Conservation (phyloP, 805 yeast genomes). For the Lipomyces yamanashiensis region DNA sequence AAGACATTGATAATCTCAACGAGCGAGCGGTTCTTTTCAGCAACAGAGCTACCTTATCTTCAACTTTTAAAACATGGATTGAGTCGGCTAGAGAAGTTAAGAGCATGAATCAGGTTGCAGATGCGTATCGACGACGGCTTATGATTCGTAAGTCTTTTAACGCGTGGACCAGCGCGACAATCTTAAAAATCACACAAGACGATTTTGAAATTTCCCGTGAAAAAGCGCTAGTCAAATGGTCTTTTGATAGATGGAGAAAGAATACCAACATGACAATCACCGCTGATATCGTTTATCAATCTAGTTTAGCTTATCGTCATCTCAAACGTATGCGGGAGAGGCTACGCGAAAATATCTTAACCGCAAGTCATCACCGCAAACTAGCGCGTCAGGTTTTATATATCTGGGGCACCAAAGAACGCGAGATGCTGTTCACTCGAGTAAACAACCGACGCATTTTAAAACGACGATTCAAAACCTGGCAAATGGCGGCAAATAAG, state of each 20-base stretch:
- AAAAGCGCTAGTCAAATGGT: neutral
- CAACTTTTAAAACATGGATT: conserved; percentile 9
- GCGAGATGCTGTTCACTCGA: conserved; percentile 15
- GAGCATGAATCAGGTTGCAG: conserved; percentile 15
- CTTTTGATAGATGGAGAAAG: conserved; percentile 13
- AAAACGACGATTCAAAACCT: neutral
- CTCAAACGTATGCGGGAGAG: conserved; percentile 21
- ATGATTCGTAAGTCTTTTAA: conserved; percentile 18
- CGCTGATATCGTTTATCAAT: conserved; percentile 22
- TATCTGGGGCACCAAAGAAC: conserved; percentile 28
- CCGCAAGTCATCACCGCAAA: neutral
- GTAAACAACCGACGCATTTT: conserved; percentile 12
- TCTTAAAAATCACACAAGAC: neutral
- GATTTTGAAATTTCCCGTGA: conserved; percentile 1
- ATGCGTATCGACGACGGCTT: conserved; percentile 18
- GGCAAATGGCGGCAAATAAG: conserved; percentile 12
- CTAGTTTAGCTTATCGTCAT: neutral
- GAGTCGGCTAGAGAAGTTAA: neutral
- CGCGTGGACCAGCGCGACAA: conserved; percentile 11
- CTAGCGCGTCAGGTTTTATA: conserved; percentile 5
- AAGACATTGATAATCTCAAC: conserved; percentile 4
- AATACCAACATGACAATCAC: conserved; percentile 1
- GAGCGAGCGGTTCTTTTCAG: conserved; percentile 14
- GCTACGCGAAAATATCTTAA: conserved; percentile 15
- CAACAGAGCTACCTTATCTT: neutral